A percentile compares a stretch with the other conserved stretches of the same genome.
phyloP scores from a whole-genome alignment of 768 basidiomycete genomes.

The Boletus sp. region DNA sequence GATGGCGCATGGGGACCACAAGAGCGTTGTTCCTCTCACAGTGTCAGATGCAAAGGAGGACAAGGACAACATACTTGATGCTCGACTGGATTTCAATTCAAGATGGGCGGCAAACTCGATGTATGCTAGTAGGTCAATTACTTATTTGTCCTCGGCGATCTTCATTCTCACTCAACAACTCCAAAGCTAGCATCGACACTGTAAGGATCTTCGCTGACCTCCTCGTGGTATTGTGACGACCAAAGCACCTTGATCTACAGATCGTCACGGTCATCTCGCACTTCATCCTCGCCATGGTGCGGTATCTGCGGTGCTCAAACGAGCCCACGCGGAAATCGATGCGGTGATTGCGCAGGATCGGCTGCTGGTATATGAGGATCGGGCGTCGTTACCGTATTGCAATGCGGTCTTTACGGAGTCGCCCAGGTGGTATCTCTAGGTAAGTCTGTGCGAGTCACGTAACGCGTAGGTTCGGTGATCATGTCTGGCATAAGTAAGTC shows the following conservation, averaged over 20 bases:
- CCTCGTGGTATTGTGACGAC: conserved; percentile 1
- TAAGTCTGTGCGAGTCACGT: too few species aligned
- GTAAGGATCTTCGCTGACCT: too few species aligned
- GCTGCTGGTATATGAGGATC: conserved; percentile 59
- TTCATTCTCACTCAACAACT: too few species aligned
- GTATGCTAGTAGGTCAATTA: conserved; percentile 49
- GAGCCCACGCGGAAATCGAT: too few species aligned
- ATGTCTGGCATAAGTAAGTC: too few species aligned
- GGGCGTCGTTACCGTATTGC: conserved; percentile 53
- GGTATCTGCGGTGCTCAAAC: too few species aligned
- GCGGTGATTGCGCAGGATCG: too few species aligned
- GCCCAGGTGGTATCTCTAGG: conserved; percentile 55
- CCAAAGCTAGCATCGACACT: too few species aligned
- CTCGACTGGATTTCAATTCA: too few species aligned
- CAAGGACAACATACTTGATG: conserved; percentile 9
- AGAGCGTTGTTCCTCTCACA: conserved; percentile 43
- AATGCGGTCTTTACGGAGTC: conserved; percentile 56
- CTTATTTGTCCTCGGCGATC: not conserved
- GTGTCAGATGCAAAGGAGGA: conserved; percentile 44
- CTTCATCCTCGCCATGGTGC: conserved; percentile 67
- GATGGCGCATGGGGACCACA: too few species aligned
- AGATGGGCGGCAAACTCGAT: conserved; percentile 85
- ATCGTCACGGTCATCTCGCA: too few species aligned
- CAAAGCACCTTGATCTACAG: conserved; percentile 22
- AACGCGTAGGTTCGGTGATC: too few species aligned